A percentile compares a stretch with the other conserved stretches of the same genome.
These are phyloP conservation scores for Alternaria brassicicola DNA, from an alignment of 2,329 filamentous ascomycete species.

Conservation along the genomic window DNA sequence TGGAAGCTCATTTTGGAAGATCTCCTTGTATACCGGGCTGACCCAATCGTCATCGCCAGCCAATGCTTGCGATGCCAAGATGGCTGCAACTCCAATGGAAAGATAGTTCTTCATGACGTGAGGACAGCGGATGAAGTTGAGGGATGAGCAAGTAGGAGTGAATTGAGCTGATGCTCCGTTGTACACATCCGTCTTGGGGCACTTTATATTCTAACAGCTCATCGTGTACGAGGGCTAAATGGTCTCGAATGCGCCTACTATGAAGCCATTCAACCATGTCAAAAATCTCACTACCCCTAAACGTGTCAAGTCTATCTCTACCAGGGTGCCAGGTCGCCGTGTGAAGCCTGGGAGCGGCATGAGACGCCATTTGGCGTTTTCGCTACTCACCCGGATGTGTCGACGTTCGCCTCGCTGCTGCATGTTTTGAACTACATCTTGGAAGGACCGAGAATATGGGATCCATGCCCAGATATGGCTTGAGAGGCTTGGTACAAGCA, in stretches of 20 bases:
- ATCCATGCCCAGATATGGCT: constrained; percentile 8
- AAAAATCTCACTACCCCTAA: neutral
- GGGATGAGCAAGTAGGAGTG: constrained; percentile 11
- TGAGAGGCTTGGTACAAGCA: constrained; percentile 8
- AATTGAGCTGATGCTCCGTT: constrained; percentile 9
- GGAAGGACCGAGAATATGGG: neutral
- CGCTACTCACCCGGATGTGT: constrained; percentile 10
- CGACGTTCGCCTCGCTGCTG: neutral
- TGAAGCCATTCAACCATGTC: neutral
- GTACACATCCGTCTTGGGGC: neutral
- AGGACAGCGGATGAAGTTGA: neutral
- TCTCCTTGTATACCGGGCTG: constrained; percentile 45
- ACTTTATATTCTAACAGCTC: constrained; percentile 13
- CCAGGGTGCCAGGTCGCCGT: constrained; percentile 1
- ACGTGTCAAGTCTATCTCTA: neutral
- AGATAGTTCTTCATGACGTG: constrained; percentile 23
- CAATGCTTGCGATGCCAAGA: constrained; percentile 21
- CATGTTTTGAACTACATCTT: neutral
- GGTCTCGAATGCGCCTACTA: neutral
- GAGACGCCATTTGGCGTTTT: neutral
- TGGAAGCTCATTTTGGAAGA: constrained; percentile 51
- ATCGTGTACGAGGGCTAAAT: neutral
- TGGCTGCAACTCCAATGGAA: constrained; percentile 16
- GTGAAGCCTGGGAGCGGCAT: neutral
- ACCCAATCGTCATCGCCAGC: constrained; percentile 33